Base-by-base conservation (phyloP, 1,284 basidiomycete genomes). In the Microbotryum saponariae region DNA sequence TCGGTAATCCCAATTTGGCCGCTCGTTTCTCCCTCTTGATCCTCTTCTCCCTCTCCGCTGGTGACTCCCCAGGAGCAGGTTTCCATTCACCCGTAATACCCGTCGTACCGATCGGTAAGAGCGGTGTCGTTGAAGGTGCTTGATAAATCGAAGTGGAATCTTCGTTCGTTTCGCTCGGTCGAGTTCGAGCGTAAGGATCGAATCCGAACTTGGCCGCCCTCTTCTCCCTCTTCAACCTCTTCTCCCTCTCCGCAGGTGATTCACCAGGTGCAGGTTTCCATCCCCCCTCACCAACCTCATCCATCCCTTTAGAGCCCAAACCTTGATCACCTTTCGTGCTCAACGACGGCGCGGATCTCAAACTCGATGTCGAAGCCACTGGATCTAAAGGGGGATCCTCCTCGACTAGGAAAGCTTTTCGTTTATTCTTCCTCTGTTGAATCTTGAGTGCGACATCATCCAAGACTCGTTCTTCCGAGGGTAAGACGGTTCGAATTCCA, bases 141-240 rank as follows among this genome's bases (percentile, higher is more conserved):
- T 12, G 20, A 8, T n/a, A 23, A 8, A 2, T n/a, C 20, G 46
- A 12, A 5, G 54, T 46, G 6, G 23, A 10, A 37, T 37, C 37
- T 37, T 27, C 5, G 6, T 27, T 27, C 27, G 27, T 27, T 5
- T 37, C 37, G 37, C 7, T 37, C 7, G 37, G 18, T 10, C 8
- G 8, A 45, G 47, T 9, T 10, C 14, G 8, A 45, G 47, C 14
- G 31, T 52, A 31, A 52, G 21, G 51, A 52, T 52, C 31, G 51
- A n/a, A 48, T 51, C 21, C 61, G n/a, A 65, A 50, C 45, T 54
- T 56, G 6, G 63, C 60, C 3, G 59, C 58, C 5, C 65, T 60
- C 48, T 67, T 67, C 60, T 67, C 65, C 33, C 60, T 42, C 54
- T 67, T 67, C 49, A 64, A 60, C 18, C 65, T 54, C 59, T 67